A percentile compares a stretch with the other conserved stretches of the same genome.
Evolutionary conservation across 2,329 filamentous ascomycete genomes (phyloP).

Genomic region (Volutella citrinella): DNA sequence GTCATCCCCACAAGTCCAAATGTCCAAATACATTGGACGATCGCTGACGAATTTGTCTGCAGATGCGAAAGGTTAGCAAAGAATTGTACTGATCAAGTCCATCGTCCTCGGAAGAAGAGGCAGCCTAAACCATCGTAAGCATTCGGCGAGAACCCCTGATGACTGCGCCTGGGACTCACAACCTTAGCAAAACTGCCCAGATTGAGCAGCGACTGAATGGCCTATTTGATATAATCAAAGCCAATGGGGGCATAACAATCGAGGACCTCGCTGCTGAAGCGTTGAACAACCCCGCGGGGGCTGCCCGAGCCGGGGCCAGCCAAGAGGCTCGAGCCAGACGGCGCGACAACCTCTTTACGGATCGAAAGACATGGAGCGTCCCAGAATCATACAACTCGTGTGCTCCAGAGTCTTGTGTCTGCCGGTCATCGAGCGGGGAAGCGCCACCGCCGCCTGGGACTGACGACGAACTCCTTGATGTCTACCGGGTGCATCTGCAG

Average conservation of each 20-base stretch:
- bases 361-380: slow-evolving; percentile 28
- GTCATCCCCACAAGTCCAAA: too few species aligned
- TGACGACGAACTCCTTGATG: slow-evolving; percentile 44
- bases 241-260: slow-evolving; percentile 35
- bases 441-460: slow-evolving; percentile 39
- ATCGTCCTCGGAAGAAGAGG: slow-evolving; percentile 50
- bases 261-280: slow-evolving; percentile 22
- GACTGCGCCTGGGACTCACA: too few species aligned
- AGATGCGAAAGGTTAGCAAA: slow-evolving; percentile 49
- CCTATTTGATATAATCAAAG: slow-evolving; percentile 45
- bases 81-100: slow-evolving; percentile 44
- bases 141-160: too few species aligned
- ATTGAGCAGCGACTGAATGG: slow-evolving; percentile 49
- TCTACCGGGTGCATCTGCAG: slow-evolving; percentile 42
- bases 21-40: neutral
- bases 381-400: slow-evolving; percentile 44
- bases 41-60: slow-evolving; percentile 4
- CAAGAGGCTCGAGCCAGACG: slow-evolving; percentile 23
- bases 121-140: slow-evolving; percentile 50
- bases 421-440: slow-evolving; percentile 39
- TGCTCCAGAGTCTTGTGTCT: slow-evolving; percentile 46
- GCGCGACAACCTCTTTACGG: slow-evolving; percentile 9
- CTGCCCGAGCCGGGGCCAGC: slow-evolving; percentile 21
- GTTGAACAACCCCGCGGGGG: slow-evolving; percentile 25
- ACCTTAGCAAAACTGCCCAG: slow-evolving; percentile 48